Conservation (phyloP, 768 basidiomycete genomes). For the Russula olivacea region DNA sequence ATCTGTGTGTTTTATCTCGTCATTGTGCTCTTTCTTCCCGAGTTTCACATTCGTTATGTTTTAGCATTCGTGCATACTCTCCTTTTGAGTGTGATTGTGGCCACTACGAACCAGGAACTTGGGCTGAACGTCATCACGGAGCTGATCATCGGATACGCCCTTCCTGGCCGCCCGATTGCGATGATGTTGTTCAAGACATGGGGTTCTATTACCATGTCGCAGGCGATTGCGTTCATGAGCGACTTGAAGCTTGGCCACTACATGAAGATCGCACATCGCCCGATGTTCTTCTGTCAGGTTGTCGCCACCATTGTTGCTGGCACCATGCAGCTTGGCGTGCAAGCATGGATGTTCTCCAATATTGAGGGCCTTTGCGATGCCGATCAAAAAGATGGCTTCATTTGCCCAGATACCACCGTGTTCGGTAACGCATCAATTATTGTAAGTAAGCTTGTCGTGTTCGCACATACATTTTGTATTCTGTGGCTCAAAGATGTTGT, state of each 20-base stretch:
- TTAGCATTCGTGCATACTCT: slow-evolving; percentile 40
- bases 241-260: slow-evolving; percentile 73
- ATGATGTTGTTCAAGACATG: slow-evolving; percentile 87
- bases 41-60: not conserved
- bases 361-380: slow-evolving; percentile 53
- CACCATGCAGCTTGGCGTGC: slow-evolving; percentile 69
- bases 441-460: slow-evolving; percentile 35
- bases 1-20: slow-evolving; percentile 37
- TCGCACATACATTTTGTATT: not conserved
- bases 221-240: slow-evolving; percentile 61
- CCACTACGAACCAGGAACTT: slow-evolving; percentile 76
- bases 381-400: slow-evolving; percentile 55
- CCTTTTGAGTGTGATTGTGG: slow-evolving; percentile 54
- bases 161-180: slow-evolving; percentile 72
- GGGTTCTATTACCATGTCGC: slow-evolving; percentile 66
- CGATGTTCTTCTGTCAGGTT: slow-evolving; percentile 70
- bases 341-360: slow-evolving; percentile 71
- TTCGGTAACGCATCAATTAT: slow-evolving; percentile 77
- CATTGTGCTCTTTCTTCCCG: not conserved
- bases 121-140: slow-evolving; percentile 73
- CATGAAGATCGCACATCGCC: slow-evolving; percentile 67
- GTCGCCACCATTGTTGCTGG: slow-evolving; percentile 62
- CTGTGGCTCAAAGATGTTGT: not conserved
- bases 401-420: slow-evolving; percentile 62
- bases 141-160: slow-evolving; percentile 70